Evolutionary conservation across 2,329 filamentous ascomycete genomes (phyloP).

Genomic region (Fusarium sublunatum): DNA sequence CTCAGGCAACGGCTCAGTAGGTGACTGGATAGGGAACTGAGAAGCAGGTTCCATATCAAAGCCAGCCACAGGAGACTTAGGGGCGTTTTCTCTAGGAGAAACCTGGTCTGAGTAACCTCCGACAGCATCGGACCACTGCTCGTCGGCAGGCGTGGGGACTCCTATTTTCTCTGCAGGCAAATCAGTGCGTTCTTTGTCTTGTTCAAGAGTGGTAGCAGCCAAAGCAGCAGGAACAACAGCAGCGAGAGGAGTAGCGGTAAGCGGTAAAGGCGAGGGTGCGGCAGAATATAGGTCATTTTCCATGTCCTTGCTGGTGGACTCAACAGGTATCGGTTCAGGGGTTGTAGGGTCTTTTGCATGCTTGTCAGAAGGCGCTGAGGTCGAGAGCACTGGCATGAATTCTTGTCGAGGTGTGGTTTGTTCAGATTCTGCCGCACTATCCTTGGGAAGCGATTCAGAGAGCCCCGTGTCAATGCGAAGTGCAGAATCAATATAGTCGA

Average conservation of each 20-base stretch:
- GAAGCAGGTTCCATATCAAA: background rate
- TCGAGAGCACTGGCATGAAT: conserved; percentile 47
- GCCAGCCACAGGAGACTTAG: background rate
- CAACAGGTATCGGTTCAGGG: conserved; percentile 54
- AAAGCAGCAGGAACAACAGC: conserved; percentile 33
- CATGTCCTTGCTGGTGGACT: conserved; percentile 56
- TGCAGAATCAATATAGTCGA: conserved; percentile 37
- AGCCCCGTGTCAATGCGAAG: conserved; percentile 58
- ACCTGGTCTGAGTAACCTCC: conserved; percentile 43
- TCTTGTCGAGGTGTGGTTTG: conserved; percentile 76
- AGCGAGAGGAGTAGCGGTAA: conserved; percentile 44
- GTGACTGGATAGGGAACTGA: conserved; percentile 1
- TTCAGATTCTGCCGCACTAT: conserved; percentile 68
- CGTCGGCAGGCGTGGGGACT: conserved; percentile 51
- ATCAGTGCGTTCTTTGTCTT: conserved; percentile 26
- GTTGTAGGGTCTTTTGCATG: conserved; percentile 27
- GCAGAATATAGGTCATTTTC: conserved; percentile 57
- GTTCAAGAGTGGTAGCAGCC: conserved; percentile 43
- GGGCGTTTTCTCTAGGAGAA: conserved; percentile 17
- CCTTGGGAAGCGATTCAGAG: conserved; percentile 46
- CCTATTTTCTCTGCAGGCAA: conserved; percentile 43
- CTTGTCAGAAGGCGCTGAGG: conserved; percentile 3
- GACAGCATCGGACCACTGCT: conserved; percentile 52
- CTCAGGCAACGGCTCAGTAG: background rate
- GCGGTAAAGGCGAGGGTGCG: conserved; percentile 53